These are phyloP conservation scores for Colletotrichum higginsianum DNA, from an alignment of 2,329 filamentous ascomycete genomes.

Conservation along the genomic window DNA sequence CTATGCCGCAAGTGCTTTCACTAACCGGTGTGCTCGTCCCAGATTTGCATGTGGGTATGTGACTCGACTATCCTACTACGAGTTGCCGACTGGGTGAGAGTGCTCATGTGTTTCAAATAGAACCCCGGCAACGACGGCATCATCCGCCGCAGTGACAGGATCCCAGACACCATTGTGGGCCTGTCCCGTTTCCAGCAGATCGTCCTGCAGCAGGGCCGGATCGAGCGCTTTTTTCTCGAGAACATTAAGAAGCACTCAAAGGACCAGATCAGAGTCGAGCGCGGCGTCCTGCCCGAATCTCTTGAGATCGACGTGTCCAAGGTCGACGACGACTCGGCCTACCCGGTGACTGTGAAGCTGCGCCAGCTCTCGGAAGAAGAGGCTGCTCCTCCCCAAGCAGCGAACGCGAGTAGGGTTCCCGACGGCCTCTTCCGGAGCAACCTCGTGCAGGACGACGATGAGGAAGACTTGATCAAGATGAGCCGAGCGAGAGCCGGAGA, in stretches of 20 bases:
- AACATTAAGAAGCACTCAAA: constrained; percentile 69
- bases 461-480: constrained; percentile 53
- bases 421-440: constrained; percentile 74
- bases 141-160: constrained; percentile 71
- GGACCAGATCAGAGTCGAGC: constrained; percentile 67
- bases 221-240: constrained; percentile 78
- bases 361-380: constrained; percentile 72
- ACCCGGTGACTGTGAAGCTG: constrained; percentile 74
- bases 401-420: constrained; percentile 56
- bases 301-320: constrained; percentile 68
- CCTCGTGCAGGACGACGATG: constrained; percentile 69
- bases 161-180: constrained; percentile 74
- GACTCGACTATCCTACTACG: background rate
- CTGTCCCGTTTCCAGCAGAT: constrained; percentile 76
- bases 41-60: constrained; percentile 42
- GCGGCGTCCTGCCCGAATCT: constrained; percentile 70
- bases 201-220: constrained; percentile 79
- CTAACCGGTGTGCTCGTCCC: constrained; percentile 2
- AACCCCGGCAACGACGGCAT: constrained; percentile 73
- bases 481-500: constrained; percentile 49
- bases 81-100: background rate
- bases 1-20: constrained; percentile 20
- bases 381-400: constrained; percentile 59
- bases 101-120: constrained; percentile 59
- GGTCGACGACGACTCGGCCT: constrained; percentile 65